Base-by-base conservation (phyloP, 805 yeast genomes). In the Starmerella stigmatis region DNA sequence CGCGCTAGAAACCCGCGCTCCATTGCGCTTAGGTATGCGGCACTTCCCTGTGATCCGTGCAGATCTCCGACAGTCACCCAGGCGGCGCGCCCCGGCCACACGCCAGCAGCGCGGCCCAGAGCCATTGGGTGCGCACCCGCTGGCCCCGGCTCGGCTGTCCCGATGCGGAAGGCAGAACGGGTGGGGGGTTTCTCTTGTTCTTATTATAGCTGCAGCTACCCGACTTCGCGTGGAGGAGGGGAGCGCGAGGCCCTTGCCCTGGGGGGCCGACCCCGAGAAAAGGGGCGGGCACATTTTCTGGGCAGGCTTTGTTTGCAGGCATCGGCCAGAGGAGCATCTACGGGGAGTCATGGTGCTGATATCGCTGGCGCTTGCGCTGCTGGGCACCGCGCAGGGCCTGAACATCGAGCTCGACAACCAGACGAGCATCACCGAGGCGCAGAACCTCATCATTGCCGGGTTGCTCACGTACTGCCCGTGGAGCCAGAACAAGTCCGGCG, bases 401-500 rank as follows among this genome's bases (percentile, higher is more conserved):
- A 33, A 26, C n/a, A 43, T 51, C 44, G 25, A 46, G 27, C 47
- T 48, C 17, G 37, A 44, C 44, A 46, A 47, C 34, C 63, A 68
- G 20, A 74, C 53, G 2, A 27, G 76, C 29, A 69, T 82, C 43
- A 61, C 68, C 48, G 60, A 66, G 27, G 84, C 75, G 8, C 68
- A 76, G 4, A 65, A 70, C 5, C 62, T 76, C 27, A 59, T 81
- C 19, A 70, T 78, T 13, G 61, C 68, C 20, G 92, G 89, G 45
- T 61, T 79, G 52, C 67, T 81, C 69, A 77, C 77, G 62, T 81
- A 81, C 63, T 39, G 47, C 31, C 56, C 56, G 11, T 81, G 81
- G 62, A 73, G 73, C 53, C 85, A 85, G 25, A 53, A 63, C 50
- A 61, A 71, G 28, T 62, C 70, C 34, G 96, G 96, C 28, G 81